Evolutionary conservation across 2,329 filamentous ascomycete species (phyloP).

Genomic region (Fusarium avenaceum): DNA sequence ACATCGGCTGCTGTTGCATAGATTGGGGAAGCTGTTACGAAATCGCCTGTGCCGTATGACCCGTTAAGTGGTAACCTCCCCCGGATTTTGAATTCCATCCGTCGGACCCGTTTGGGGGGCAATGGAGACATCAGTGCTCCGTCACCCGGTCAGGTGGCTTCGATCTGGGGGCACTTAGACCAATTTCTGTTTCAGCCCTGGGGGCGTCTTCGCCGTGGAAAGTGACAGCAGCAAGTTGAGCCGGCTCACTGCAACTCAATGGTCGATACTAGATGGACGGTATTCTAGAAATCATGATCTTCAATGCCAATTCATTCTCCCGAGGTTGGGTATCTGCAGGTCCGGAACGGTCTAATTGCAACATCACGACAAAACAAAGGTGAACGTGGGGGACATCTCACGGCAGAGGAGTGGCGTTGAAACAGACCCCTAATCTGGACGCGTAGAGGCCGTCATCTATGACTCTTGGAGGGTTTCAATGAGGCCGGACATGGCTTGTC

Average conservation of each 20-base stretch:
- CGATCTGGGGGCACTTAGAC: conserved; percentile 2
- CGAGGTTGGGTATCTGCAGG: conserved; percentile 28
- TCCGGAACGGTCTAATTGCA: conserved; percentile 35
- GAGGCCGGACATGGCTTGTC: conserved; percentile 39
- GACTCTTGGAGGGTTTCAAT: conserved; percentile 30
- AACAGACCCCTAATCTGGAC: conserved; percentile 17
- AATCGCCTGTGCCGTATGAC: conserved; percentile 15
- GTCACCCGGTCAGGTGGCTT: conserved; percentile 18
- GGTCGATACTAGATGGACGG: conserved; percentile 18
- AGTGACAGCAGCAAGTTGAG: conserved; percentile 16
- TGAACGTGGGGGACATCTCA: conserved; percentile 33
- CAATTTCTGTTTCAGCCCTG: conserved; percentile 15
- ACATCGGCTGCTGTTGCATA: conserved; percentile 13
- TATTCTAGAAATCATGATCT: conserved; percentile 23
- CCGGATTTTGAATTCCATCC: conserved; percentile 25
- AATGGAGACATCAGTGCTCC: conserved; percentile 12
- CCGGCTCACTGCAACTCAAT: conserved; percentile 7
- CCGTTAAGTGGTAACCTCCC: conserved; percentile 7
- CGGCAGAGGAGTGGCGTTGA: conserved; percentile 10
- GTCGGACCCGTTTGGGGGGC: neutral
- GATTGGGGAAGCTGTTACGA: conserved; percentile 27
- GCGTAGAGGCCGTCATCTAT: conserved; percentile 32
- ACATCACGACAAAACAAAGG: conserved; percentile 20
- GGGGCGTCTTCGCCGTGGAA: neutral
- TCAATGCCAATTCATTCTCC: neutral